These are phyloP conservation scores for Diaporthe vexans DNA, from an alignment of 2,329 filamentous ascomycete species.

Conservation along the genomic window DNA sequence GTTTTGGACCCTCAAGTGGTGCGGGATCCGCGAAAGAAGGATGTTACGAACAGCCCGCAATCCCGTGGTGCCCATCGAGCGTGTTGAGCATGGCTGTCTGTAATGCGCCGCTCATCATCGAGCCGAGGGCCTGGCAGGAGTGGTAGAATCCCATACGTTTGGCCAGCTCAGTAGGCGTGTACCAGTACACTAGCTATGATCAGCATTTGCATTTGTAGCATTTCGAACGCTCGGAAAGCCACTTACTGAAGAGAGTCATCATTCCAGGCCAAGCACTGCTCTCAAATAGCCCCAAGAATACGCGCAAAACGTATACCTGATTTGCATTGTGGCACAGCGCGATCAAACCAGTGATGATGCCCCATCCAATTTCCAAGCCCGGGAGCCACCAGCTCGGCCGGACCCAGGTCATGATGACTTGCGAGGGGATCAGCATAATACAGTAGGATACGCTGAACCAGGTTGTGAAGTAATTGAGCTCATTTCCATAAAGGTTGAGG, in stretches of 20 bases:
- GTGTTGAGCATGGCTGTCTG: conserved; percentile 67
- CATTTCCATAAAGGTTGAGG: conserved; percentile 49
- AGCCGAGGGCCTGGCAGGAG: conserved; percentile 64
- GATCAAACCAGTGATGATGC: conserved; percentile 51
- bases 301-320: conserved; percentile 56
- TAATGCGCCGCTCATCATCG: conserved; percentile 67
- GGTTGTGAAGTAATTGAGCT: conserved; percentile 49
- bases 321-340: conserved; percentile 50
- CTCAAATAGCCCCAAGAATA: conserved; percentile 57
- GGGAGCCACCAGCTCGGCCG: conserved; percentile 53
- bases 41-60: conserved; percentile 57
- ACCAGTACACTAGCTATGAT: conserved; percentile 54
- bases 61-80: conserved; percentile 61
- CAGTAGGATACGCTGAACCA: conserved; percentile 54
- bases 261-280: conserved; percentile 58
- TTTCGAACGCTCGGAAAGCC: conserved; percentile 36
- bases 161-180: conserved; percentile 58
- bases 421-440: conserved; percentile 53
- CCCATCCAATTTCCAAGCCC: conserved; percentile 52
- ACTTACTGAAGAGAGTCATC: conserved; percentile 57
- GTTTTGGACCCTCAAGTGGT: too few species aligned
- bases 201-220: conserved; percentile 31
- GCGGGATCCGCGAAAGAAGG: too few species aligned
- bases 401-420: conserved; percentile 54
- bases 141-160: conserved; percentile 69